A percentile compares a stretch with the other conserved stretches of the same genome.
phyloP scores from a whole-genome alignment of 2,329 filamentous ascomycete genomes.

The Trichoderma simmonsii region DNA sequence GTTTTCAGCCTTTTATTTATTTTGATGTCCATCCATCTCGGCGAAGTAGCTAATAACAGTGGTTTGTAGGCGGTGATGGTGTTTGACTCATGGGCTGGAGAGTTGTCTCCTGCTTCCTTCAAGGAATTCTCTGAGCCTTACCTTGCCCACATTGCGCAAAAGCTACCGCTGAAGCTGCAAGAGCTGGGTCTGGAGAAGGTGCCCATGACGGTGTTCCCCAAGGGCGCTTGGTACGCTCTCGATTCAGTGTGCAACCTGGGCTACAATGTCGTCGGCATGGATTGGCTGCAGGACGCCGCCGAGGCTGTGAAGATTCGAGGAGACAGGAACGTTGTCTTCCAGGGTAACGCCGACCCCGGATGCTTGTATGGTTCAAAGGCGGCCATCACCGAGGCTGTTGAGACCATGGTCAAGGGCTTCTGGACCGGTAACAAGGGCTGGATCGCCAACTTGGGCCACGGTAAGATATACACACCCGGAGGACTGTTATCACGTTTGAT shows the following conservation, averaged over 20 bases:
- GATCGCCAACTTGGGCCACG: conserved; percentile 96
- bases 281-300: conserved; percentile 89
- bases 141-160: conserved; percentile 75
- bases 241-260: conserved; percentile 83
- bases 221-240: conserved; percentile 94
- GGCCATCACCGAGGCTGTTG: conserved; percentile 76
- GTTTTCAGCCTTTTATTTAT: not conserved
- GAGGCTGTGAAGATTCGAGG: conserved; percentile 78
- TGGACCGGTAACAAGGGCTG: conserved; percentile 78
- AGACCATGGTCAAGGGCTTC: conserved; percentile 86
- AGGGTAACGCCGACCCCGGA: conserved; percentile 95
- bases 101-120: conserved; percentile 82
- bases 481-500: not conserved
- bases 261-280: conserved; percentile 90
- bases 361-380: conserved; percentile 81
- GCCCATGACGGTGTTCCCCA: conserved; percentile 97
- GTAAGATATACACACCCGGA: conserved; percentile 47
- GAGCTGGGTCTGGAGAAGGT: conserved; percentile 75
- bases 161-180: conserved; percentile 70
- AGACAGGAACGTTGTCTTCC: conserved; percentile 71
- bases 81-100: conserved; percentile 97
- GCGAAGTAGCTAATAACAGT: not conserved
- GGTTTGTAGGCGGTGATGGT: conserved; percentile 74
- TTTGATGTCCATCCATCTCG: not conserved
- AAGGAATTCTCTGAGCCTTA: conserved; percentile 83